Conservation (phyloP, 2,329 filamentous ascomycete species). For the Thermomyces lanuginosus region DNA sequence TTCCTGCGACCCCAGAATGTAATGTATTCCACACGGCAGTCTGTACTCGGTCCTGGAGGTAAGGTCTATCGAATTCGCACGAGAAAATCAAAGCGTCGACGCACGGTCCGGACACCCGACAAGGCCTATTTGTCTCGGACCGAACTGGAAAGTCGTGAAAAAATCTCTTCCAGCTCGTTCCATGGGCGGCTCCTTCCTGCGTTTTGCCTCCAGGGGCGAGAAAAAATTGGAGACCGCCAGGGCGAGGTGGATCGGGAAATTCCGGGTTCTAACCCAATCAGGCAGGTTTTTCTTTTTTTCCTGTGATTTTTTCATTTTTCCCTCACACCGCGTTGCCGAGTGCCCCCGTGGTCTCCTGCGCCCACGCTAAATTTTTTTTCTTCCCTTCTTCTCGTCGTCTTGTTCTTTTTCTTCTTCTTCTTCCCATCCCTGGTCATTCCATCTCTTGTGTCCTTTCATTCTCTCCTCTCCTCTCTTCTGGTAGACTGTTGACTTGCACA, state of each 20-base stretch:
- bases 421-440: conserved; percentile 9
- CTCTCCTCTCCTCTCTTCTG: conserved; percentile 21
- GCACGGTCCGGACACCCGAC: no score
- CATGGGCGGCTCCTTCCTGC: neutral
- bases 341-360: neutral
- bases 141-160: no score
- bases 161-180: no score
- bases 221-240: conserved; percentile 6
- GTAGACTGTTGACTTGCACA: conserved; percentile 19
- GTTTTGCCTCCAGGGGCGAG: no score
- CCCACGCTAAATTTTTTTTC: conserved; percentile 18
- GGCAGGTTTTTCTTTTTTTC: conserved; percentile 9
- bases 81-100: no score
- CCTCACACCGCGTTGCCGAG: neutral
- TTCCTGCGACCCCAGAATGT: no score
- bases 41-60: no score
- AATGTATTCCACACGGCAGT: no score
- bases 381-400: conserved; percentile 24
- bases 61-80: no score
- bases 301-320: conserved; percentile 1
- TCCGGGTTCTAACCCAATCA: conserved; percentile 17
- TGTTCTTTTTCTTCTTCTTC: conserved; percentile 23
- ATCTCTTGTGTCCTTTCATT: conserved; percentile 10
- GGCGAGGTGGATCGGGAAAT: conserved; percentile 20
- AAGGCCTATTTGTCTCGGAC: no score